A percentile compares a stretch with the other conserved stretches of the same genome.
Evolutionary conservation across 768 basidiomycete species (phyloP).

Genomic region (Lyophyllum decastes): DNA sequence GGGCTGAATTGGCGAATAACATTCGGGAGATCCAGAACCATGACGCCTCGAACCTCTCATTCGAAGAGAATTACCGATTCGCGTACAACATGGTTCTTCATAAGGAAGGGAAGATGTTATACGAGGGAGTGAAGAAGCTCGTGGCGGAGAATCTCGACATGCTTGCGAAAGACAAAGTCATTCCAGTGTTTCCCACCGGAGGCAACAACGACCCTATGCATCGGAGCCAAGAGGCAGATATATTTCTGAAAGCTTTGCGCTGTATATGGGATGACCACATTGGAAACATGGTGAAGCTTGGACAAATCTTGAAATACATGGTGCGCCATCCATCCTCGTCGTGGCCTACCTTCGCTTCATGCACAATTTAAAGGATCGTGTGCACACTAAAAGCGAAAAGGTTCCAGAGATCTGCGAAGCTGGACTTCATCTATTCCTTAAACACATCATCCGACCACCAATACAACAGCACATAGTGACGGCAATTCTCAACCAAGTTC

Average conservation of each 20-base stretch:
- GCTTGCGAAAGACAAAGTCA: slow-evolving; percentile 73
- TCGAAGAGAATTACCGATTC: slow-evolving; percentile 39
- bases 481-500: slow-evolving; percentile 86
- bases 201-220: slow-evolving; percentile 68
- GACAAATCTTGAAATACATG: slow-evolving; percentile 95
- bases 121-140: slow-evolving; percentile 79
- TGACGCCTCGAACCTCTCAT: slow-evolving; percentile 85
- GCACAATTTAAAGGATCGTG: slow-evolving; percentile 73
- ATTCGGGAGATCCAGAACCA: slow-evolving; percentile 95
- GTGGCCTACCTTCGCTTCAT: neutral
- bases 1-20: slow-evolving; percentile 78
- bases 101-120: slow-evolving; percentile 56
- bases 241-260: slow-evolving; percentile 79
- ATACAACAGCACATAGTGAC: slow-evolving; percentile 82
- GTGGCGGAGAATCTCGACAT: slow-evolving; percentile 81
- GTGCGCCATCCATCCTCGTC: slow-evolving; percentile 42
- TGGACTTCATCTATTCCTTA: slow-evolving; percentile 81
- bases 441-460: slow-evolving; percentile 75
- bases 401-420: slow-evolving; percentile 83
- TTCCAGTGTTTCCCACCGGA: slow-evolving; percentile 83
- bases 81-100: slow-evolving; percentile 25
- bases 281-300: slow-evolving; percentile 83
- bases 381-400: slow-evolving; percentile 72
- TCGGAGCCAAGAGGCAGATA: slow-evolving; percentile 80
- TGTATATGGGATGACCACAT: slow-evolving; percentile 94